These are phyloP conservation scores for Glycyrrhiza uralensis DNA, from an alignment of 306 rosid species.

Conservation along the genomic window DNA sequence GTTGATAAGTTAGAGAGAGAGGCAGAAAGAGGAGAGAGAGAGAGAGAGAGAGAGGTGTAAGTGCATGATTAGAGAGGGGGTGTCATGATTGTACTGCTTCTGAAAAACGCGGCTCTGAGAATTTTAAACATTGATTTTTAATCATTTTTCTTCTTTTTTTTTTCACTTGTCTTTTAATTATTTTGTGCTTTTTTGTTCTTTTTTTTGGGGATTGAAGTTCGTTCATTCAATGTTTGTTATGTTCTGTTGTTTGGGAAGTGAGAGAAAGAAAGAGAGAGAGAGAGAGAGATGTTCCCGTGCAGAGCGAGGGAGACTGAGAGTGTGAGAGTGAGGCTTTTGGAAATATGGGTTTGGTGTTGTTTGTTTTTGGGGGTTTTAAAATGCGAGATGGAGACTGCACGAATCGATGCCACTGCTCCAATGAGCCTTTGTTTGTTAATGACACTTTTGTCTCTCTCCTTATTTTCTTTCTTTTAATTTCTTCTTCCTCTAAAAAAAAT, in stretches of 20 bases:
- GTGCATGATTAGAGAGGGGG: slow-evolving; percentile 56
- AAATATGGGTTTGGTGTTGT: slow-evolving; percentile 9
- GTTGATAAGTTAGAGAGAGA: slow-evolving; percentile 38
- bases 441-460: slow-evolving; percentile 23
- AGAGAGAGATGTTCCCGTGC: background rate
- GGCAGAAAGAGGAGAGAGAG: background rate
- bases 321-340: slow-evolving; percentile 36
- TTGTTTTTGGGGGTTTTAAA: slow-evolving; percentile 11
- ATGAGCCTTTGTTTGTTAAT: slow-evolving; percentile 27
- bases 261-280: background rate
- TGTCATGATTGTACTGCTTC: slow-evolving; percentile 64
- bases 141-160: background rate
- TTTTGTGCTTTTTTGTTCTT: background rate
- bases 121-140: slow-evolving; percentile 14
- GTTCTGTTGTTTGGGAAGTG: slow-evolving; percentile 26
- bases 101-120: slow-evolving; percentile 68
- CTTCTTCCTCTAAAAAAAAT: background rate
- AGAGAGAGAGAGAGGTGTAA: slow-evolving; percentile 15
- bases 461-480: background rate
- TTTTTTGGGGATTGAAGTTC: background rate
- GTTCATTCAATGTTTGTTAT: slow-evolving; percentile 14
- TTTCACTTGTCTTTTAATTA: too few relatives aligned
- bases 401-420: slow-evolving; percentile 65
- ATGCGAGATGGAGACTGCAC: slow-evolving; percentile 67
- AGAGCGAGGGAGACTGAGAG: slow-evolving; percentile 42